Percentiles rank a stretch among this genome's conserved stretches.
Evolutionary conservation across 768 basidiomycete genomes (phyloP).

Genomic region (Suillus alpinus): DNA sequence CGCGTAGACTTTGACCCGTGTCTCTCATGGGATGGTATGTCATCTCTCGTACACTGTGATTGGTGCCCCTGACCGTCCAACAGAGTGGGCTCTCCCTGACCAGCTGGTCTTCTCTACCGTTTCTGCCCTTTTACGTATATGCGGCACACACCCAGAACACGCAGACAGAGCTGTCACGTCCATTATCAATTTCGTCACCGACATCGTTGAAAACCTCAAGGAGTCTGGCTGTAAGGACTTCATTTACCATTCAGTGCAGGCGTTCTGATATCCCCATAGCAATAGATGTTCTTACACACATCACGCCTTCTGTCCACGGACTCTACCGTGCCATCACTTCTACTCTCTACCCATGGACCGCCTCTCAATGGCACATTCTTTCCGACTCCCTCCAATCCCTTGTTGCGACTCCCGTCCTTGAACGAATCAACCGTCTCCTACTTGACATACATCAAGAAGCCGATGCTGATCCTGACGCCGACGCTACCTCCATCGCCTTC

Average conservation of each 20-base stretch:
- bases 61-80: not conserved
- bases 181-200: slow-evolving; percentile 58
- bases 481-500: slow-evolving; percentile 48
- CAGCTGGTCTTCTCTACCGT: slow-evolving; percentile 79
- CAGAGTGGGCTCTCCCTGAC: slow-evolving; percentile 87
- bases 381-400: slow-evolving; percentile 53
- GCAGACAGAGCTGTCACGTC: slow-evolving; percentile 51
- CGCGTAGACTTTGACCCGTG: slow-evolving; percentile 75
- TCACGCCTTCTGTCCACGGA: slow-evolving; percentile 82
- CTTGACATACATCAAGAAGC: slow-evolving; percentile 57
- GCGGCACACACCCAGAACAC: slow-evolving; percentile 49
- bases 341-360: slow-evolving; percentile 71
- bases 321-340: slow-evolving; percentile 84
- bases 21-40: slow-evolving; percentile 76
- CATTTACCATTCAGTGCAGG: not conserved
- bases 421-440: slow-evolving; percentile 68
- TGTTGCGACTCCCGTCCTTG: slow-evolving; percentile 65
- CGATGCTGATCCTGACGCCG: slow-evolving; percentile 37
- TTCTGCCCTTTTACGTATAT: slow-evolving; percentile 69
- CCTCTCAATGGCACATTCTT: slow-evolving; percentile 60
- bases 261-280: slow-evolving; percentile 39
- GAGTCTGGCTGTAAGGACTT: slow-evolving; percentile 49
- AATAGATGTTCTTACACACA: slow-evolving; percentile 66
- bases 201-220: slow-evolving; percentile 55
- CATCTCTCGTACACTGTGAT: not conserved